These are phyloP conservation scores for Mucor circinelloides DNA, from an alignment of 371 early-diverging fungal species.

Conservation along the genomic window DNA sequence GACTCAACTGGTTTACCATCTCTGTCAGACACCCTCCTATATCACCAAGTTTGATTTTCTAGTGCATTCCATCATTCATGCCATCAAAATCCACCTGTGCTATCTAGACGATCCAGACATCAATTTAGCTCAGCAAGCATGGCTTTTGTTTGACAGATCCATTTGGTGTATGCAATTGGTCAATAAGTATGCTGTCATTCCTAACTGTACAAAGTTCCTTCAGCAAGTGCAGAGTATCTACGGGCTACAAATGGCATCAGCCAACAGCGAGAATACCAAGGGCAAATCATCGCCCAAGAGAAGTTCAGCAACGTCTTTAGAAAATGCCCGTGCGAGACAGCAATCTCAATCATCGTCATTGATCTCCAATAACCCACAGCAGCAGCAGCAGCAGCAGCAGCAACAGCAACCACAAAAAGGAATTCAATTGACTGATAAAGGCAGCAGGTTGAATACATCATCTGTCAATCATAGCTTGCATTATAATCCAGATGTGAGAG, in stretches of 20 bases:
- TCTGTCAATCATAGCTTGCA: neutral
- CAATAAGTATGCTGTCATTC: slow-evolving; percentile 32
- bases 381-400: neutral
- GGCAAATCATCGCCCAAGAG: neutral
- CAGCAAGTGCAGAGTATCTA: slow-evolving; percentile 35
- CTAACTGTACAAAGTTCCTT: slow-evolving; percentile 40
- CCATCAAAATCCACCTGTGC: slow-evolving; percentile 32
- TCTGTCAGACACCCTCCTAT: slow-evolving; percentile 27
- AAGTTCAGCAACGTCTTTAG: neutral
- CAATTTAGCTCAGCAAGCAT: slow-evolving; percentile 33
- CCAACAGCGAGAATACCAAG: neutral
- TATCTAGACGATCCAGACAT: slow-evolving; percentile 30
- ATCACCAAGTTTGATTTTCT: slow-evolving; percentile 38
- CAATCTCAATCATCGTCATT: neutral
- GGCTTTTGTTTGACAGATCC: slow-evolving; percentile 38
- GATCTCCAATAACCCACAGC: neutral
- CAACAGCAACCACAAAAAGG: neutral
- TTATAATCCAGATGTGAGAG: neutral
- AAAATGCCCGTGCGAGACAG: neutral
- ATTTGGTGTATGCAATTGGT: slow-evolving; percentile 31
- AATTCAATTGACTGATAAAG: neutral
- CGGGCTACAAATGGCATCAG: slow-evolving; percentile 8
- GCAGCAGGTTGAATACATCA: neutral
- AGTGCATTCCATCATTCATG: slow-evolving; percentile 25
- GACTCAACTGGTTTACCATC: slow-evolving; percentile 35